Conservation (phyloP, 208 protist species). For the Leishmania lainsoni region DNA sequence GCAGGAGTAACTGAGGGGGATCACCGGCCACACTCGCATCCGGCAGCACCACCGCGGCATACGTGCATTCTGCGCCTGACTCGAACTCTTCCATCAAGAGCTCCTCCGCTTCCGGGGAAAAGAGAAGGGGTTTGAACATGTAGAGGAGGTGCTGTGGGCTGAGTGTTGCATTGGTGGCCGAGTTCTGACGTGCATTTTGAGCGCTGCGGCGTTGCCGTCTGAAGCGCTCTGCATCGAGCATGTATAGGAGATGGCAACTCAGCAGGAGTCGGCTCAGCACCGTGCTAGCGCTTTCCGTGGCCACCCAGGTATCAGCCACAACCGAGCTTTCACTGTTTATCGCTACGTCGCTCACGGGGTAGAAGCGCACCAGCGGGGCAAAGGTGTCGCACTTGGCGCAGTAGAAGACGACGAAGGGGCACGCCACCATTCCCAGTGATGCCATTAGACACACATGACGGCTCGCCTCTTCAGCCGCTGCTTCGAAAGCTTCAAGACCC, state of each 20-base stretch:
- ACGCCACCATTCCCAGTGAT: constrained; percentile 44
- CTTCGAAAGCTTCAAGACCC: constrained; percentile 39
- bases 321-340: background rate
- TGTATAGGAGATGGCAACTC: constrained; percentile 27
- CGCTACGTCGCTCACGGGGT: background rate
- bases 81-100: constrained; percentile 47
- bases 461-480: constrained; percentile 41
- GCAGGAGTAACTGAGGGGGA: constrained; percentile 28
- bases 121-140: constrained; percentile 52
- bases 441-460: constrained; percentile 64
- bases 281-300: constrained; percentile 22
- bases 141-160: constrained; percentile 35
- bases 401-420: constrained; percentile 53
- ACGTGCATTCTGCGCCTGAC: constrained; percentile 36
- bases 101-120: constrained; percentile 33
- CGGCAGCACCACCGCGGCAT: constrained; percentile 51
- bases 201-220: background rate
- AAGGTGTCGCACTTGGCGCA: constrained; percentile 62
- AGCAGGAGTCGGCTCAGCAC: constrained; percentile 32
- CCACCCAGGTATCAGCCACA: constrained; percentile 12
- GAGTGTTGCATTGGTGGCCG: background rate
- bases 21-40: constrained; percentile 28
- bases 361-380: constrained; percentile 46
- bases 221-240: constrained; percentile 23
- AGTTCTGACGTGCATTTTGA: background rate